phyloP scores from a whole-genome alignment of 2,329 filamentous ascomycete genomes.

The Leptographium lundbergii region DNA sequence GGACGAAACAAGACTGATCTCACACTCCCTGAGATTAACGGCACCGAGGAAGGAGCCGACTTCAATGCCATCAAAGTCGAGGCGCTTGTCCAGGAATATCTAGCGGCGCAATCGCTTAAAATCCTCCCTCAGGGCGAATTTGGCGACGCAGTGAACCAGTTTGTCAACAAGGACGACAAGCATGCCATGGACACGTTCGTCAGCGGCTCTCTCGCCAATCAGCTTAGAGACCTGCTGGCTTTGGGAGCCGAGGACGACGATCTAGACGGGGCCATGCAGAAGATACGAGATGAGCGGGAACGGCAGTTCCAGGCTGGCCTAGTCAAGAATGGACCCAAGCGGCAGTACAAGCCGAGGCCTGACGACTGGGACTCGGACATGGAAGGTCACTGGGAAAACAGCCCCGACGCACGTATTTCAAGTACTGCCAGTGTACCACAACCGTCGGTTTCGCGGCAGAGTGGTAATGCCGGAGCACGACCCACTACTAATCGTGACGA shows the following conservation, averaged over 20 bases:
- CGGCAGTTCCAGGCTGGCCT: slow-evolving; percentile 56
- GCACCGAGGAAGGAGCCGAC: slow-evolving; percentile 41
- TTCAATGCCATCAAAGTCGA: slow-evolving; percentile 77
- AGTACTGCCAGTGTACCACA: slow-evolving; percentile 6
- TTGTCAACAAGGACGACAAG: slow-evolving; percentile 91
- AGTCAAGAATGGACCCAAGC: slow-evolving; percentile 29
- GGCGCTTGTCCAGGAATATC: slow-evolving; percentile 75
- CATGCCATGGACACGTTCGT: slow-evolving; percentile 79
- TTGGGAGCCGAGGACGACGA: slow-evolving; percentile 58
- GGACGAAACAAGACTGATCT: slow-evolving; percentile 33
- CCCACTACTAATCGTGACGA: slow-evolving; percentile 20
- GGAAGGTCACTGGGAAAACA: slow-evolving; percentile 75
- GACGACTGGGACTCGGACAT: slow-evolving; percentile 79
- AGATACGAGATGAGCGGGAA: slow-evolving; percentile 57
- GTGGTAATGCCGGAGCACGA: slow-evolving; percentile 12
- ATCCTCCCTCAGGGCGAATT: slow-evolving; percentile 89
- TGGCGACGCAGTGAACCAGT: slow-evolving; percentile 83
- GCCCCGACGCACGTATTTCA: slow-evolving; percentile 50
- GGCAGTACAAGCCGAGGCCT: slow-evolving; percentile 61
- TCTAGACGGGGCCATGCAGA: slow-evolving; percentile 64
- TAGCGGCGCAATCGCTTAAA: slow-evolving; percentile 76
- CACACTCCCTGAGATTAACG: slow-evolving; percentile 50
- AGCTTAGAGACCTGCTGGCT: slow-evolving; percentile 56
- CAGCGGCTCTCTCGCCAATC: slow-evolving; percentile 54
- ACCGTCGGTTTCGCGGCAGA: neutral